Conservation (phyloP, 2,329 filamentous ascomycete species). For the Podosphaera fusca region DNA sequence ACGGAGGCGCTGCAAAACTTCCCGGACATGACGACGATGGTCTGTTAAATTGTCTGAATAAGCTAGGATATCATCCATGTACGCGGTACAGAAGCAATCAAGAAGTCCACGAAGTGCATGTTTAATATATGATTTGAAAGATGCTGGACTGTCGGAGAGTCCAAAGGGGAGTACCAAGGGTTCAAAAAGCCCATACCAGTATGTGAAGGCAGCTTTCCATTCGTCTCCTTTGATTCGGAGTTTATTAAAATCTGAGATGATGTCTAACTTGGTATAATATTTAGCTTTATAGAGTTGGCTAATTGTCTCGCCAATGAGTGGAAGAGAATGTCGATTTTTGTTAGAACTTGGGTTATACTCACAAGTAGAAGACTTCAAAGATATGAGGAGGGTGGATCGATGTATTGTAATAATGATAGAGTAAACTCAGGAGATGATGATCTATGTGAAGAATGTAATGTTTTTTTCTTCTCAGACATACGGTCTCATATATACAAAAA, state of each 20-base stretch:
- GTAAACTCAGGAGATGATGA: too few relatives aligned
- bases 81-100: neutral
- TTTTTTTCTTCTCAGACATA: too few relatives aligned
- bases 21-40: neutral
- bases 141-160: neutral
- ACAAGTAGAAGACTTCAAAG: too few relatives aligned
- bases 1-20: slow-evolving; percentile 1
- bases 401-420: too few relatives aligned
- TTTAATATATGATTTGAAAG: neutral
- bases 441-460: too few relatives aligned
- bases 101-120: neutral
- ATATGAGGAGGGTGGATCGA: too few relatives aligned
- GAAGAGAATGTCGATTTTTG: too few relatives aligned
- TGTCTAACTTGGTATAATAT: neutral
- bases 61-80: slow-evolving; percentile 4
- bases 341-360: too few relatives aligned
- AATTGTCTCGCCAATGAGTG: neutral
- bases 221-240: neutral
- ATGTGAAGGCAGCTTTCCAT: neutral
- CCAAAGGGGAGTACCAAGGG: neutral
- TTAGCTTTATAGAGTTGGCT: neutral
- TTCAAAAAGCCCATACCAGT: neutral
- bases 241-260: neutral
- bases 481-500: too few relatives aligned
- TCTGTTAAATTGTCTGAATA: neutral